Conservation (phyloP, 805 yeast species). For the Isabelozyma heimii region DNA sequence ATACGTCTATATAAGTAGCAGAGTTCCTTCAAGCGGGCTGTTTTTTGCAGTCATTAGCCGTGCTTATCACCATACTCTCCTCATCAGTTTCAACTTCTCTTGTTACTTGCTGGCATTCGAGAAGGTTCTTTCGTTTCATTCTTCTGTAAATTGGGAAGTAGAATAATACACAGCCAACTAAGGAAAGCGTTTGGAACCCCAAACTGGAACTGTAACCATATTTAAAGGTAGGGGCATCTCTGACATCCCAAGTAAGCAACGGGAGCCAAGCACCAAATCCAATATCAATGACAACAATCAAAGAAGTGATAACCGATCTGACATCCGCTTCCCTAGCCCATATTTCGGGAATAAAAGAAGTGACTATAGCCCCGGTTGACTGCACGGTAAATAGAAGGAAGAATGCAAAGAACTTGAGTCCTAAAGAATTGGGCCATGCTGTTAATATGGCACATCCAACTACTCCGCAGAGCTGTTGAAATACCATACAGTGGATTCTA, state of each 20-base stretch:
- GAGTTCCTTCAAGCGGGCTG: too few species aligned
- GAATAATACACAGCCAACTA: background rate
- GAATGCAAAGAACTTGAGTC: background rate
- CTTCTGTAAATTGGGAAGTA: background rate
- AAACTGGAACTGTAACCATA: conserved; percentile 2
- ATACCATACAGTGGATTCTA: background rate
- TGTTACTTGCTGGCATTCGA: background rate
- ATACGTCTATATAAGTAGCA: too few species aligned
- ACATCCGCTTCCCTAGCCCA: conserved; percentile 1
- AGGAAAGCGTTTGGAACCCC: background rate
- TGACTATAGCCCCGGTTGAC: background rate
- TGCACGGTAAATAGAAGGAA: background rate
- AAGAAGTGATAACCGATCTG: conserved; percentile 2
- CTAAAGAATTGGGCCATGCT: background rate
- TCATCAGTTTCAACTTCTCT: too few species aligned
- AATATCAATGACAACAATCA: conserved; percentile 1
- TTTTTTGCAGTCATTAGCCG: too few species aligned
- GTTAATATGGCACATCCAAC: background rate
- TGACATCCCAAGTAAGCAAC: conserved; percentile 2
- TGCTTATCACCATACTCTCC: too few species aligned
- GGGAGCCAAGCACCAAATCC: conserved; percentile 2
- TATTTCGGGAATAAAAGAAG: background rate
- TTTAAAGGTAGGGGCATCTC: conserved; percentile 1
- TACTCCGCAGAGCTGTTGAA: background rate
- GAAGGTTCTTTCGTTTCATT: background rate